phyloP scores from a whole-genome alignment of 2,329 filamentous ascomycete genomes.

The Myriosclerotinia scirpicola region DNA sequence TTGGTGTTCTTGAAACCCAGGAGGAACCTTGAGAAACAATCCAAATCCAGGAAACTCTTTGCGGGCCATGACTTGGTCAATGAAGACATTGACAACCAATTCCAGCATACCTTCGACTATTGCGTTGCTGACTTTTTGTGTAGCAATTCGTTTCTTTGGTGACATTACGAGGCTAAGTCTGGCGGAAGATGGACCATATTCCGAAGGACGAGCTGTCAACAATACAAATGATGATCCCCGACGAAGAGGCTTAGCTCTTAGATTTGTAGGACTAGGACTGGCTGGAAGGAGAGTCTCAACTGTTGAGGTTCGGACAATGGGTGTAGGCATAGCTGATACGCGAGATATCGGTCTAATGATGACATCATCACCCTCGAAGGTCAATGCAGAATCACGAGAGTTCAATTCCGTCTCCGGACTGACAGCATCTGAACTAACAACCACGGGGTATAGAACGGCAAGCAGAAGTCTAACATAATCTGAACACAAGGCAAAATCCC shows the following conservation, averaged over 20 bases:
- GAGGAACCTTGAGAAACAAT: constrained; percentile 82
- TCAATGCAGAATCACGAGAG: constrained; percentile 75
- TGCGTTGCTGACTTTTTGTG: constrained; percentile 60
- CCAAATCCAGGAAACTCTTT: constrained; percentile 91
- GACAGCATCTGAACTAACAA: constrained; percentile 83
- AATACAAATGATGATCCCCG: constrained; percentile 91
- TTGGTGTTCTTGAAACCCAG: constrained; percentile 91
- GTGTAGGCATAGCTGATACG: constrained; percentile 60
- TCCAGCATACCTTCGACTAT: constrained; percentile 76
- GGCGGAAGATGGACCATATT: constrained; percentile 57
- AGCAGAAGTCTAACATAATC: constrained; percentile 81
- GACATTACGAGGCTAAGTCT: constrained; percentile 64
- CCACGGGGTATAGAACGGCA: constrained; percentile 78
- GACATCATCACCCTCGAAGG: constrained; percentile 82
- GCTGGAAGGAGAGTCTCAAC: constrained; percentile 52
- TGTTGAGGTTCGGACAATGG: constrained; percentile 73
- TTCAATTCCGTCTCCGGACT: constrained; percentile 84
- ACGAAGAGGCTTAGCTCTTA: constrained; percentile 63
- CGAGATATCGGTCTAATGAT: constrained; percentile 60
- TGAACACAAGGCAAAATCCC: constrained; percentile 77
- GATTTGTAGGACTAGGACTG: constrained; percentile 44
- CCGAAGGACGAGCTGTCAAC: constrained; percentile 68
- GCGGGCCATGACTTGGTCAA: constrained; percentile 78
- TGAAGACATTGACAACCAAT: constrained; percentile 75
- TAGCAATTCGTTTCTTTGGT: constrained; percentile 53